Base-by-base conservation (phyloP, 2,329 filamentous ascomycete species). In the Fusarium chaquense region DNA sequence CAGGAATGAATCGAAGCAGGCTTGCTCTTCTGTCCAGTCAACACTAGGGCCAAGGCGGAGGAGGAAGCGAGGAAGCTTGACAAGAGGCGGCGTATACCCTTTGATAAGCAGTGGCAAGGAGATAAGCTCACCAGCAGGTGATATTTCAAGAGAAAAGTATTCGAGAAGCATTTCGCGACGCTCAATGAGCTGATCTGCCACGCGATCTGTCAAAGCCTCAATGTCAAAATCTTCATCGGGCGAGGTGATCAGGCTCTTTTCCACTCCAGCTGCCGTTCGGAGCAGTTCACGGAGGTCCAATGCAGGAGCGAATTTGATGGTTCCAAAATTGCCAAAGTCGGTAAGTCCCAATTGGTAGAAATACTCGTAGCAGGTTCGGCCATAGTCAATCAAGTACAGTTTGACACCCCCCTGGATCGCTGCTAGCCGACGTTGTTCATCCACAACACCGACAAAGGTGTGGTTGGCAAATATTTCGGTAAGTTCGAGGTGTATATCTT, bases 331-430 rank as follows among this genome's bases (percentile, higher is more conserved):
- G 3, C 92, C 93, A 80, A 99, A 99, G 76, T 99, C 94, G 0
- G 94, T 97, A 36, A 99, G 86, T 0, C 94, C 95, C 22, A 98
- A 82, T 80, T 99, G 96, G 81, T 99, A 99, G 78, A 98, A 97
- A 78, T 95, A 97, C 74, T 98, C 95, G 66, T 90, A 92, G 78
- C 89, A 92, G 2, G 92, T 83, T 77, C 95, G 90, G 13, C 94
- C 96, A 76, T 99, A 99, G 79, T 99, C 96, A 54, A 99, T 86
- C 24, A 99, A 87, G 78, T 92, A 98, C 10, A 99, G 86, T 77
- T 94, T 97, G 11, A 98, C 91, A 16, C 95, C 96, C 36, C 93
- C 90, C 80, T 99, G 96, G 38, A 99, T 92, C 18, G 96, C 94
- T n/a, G 90, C 94, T 15, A 99, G 88, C 13, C 96, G 92, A 51